A percentile compares a stretch with the other conserved stretches of the same genome.
Conservation (phyloP, 805 yeast genomes). For the Teunomyces funiuensis region DNA sequence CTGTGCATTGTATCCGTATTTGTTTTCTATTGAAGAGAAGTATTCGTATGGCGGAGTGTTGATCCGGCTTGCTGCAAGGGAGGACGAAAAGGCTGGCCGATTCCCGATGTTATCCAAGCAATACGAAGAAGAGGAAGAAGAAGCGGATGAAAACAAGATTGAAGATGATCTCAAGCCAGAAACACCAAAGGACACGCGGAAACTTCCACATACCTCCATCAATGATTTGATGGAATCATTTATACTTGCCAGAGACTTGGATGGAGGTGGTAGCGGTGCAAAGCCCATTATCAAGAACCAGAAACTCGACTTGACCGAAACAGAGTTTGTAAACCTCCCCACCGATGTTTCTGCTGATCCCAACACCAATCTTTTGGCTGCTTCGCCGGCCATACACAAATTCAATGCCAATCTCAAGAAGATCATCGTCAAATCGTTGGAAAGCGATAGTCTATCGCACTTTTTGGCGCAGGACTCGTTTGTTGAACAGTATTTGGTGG, state of each 20-base stretch:
- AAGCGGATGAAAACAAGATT: constrained; percentile 3
- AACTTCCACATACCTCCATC: constrained; percentile 7
- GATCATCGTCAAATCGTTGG: constrained; percentile 23
- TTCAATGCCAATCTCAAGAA: constrained; percentile 24
- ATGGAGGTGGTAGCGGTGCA: constrained; percentile 7
- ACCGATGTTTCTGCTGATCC: constrained; percentile 8
- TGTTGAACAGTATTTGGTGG: constrained; percentile 21
- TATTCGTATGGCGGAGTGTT: constrained; percentile 45
- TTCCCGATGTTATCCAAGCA: constrained; percentile 34
- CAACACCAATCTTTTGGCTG: constrained; percentile 21
- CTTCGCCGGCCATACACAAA: constrained; percentile 33
- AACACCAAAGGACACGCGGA: constrained; percentile 1
- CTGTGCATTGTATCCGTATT: constrained; percentile 55
- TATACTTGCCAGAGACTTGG: constrained; percentile 26
- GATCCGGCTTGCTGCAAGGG: constrained; percentile 66
- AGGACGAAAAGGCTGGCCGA: constrained; percentile 66
- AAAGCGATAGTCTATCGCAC: constrained; percentile 16
- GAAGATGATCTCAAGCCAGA: constrained; percentile 2
- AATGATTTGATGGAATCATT: constrained; percentile 34
- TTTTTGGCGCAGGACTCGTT: constrained; percentile 25
- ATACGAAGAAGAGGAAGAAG: constrained; percentile 8
- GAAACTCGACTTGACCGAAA: constrained; percentile 16
- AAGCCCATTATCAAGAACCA: constrained; percentile 11
- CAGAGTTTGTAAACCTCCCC: constrained; percentile 19
- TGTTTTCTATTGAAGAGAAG: constrained; percentile 3